Evolutionary conservation across 1,284 basidiomycete species (phyloP), one percentile per base, ranked within the genome.

Genomic region (Tilletia caries): DNA sequence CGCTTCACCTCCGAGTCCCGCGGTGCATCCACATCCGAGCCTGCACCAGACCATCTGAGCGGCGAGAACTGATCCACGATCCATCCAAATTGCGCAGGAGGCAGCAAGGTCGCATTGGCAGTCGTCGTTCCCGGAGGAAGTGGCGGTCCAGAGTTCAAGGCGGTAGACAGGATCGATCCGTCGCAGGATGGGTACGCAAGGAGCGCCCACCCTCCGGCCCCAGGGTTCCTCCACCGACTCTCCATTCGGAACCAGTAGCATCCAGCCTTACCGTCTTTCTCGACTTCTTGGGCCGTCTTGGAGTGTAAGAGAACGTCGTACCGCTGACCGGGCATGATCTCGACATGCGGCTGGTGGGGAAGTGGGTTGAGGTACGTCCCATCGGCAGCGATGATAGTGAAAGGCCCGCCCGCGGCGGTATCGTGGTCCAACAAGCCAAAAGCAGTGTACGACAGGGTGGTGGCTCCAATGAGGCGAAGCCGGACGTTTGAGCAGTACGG

Each of bases 361-460:
- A 72, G 13, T 0, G 71, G 32, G 27, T 76, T 60, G 10, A 80
- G 46, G 34, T 80, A 76, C 8, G 69, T 65, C 0, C 75, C 78
- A 33, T 82, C 80, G 12, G 72, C 80, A 46, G 73, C 80, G 44
- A 82, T 76, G 52, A 82, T 60, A 29, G 44, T 70, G 60, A 75
- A 54, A 23, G 15, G 20, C 20, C 54, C 54, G 54, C 20, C 29
- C 6, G 54, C 23, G 29, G 15, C 20, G 54, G 54, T 13, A 4
- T 43, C 50, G 54, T 71, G 23, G n/a, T 54, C 32, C 3, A 77
- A 37, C 15, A 79, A 70, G 2, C 65, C 75, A 4, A 68, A 5
- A 0, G 67, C 52, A 23, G 60, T 50, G 33, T 77, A 76, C 71
- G 72, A 73, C 20, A 75, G 64, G 1, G 67, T 23, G 12, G 68